A percentile compares a stretch with the other conserved stretches of the same genome.
Conservation (phyloP, 768 basidiomycete genomes). For the Lepiota venenata region DNA sequence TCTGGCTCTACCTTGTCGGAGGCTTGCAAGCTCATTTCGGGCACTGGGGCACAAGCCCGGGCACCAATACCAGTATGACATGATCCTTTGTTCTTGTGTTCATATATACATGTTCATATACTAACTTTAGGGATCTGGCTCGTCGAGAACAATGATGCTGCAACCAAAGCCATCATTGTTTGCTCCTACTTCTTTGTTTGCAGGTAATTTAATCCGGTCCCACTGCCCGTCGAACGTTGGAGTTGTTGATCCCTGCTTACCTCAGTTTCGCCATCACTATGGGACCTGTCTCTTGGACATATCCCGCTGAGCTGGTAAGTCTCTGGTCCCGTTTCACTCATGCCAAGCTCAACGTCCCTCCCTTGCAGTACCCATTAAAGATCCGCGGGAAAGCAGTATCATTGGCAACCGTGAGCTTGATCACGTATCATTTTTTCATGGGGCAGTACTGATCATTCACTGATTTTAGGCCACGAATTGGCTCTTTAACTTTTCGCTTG, state of each 20-base stretch:
- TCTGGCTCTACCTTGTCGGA: conserved; percentile 76
- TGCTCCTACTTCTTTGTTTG: conserved; percentile 78
- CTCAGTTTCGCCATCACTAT: conserved; percentile 63
- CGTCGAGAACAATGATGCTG: conserved; percentile 47
- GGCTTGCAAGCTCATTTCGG: conserved; percentile 70
- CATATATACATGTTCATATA: not conserved
- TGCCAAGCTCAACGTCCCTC: not conserved
- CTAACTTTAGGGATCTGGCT: conserved; percentile 37
- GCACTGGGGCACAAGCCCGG: conserved; percentile 47
- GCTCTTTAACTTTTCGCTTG: conserved; percentile 72
- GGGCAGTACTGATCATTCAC: not conserved
- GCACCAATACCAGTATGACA: conserved; percentile 29
- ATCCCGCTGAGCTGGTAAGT: conserved; percentile 60
- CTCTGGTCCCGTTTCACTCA: not conserved
- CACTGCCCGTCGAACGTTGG: not conserved
- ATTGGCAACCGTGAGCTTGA: conserved; percentile 41
- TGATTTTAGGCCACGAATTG: conserved; percentile 40
- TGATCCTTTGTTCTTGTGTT: conserved; percentile 7
- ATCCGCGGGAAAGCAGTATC: conserved; percentile 59
- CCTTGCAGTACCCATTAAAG: conserved; percentile 49
- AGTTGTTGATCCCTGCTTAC: not conserved
- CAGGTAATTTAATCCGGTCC: conserved; percentile 24
- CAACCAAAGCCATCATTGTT: conserved; percentile 71
- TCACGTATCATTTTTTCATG: not conserved
- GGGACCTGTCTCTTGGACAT: conserved; percentile 77